phyloP scores from a whole-genome alignment of 352 stramenopile species.

The Phytophthora vignae region DNA sequence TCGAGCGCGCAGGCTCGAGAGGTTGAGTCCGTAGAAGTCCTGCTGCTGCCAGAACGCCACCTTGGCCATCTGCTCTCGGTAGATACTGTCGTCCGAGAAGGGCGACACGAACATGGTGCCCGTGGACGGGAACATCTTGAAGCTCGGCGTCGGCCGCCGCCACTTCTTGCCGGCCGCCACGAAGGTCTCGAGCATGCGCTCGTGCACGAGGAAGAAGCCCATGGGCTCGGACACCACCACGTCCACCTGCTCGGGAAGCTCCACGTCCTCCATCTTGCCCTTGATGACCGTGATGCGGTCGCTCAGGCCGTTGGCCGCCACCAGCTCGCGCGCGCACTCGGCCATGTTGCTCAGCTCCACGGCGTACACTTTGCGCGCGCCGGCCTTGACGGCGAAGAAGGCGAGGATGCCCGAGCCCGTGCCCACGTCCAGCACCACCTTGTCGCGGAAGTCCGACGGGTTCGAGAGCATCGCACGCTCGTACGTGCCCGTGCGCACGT shows the following conservation, averaged over 20 bases:
- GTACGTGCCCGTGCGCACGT: slow-evolving; percentile 99
- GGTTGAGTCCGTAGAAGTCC: slow-evolving; percentile 98
- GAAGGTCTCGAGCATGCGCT: slow-evolving; percentile 99
- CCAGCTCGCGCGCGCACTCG: slow-evolving; percentile 94
- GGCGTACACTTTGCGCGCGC: slow-evolving; percentile 94
- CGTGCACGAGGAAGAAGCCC: slow-evolving; percentile 99
- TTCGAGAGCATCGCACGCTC: slow-evolving; percentile 98
- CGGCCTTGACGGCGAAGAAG: slow-evolving; percentile 98
- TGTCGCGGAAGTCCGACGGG: slow-evolving; percentile 94
- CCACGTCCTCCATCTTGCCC: slow-evolving; percentile 97
- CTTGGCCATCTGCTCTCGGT: slow-evolving; percentile 93
- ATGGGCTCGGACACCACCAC: slow-evolving; percentile 99
- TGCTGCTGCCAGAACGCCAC: slow-evolving; percentile 95
- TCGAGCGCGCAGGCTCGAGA: slow-evolving; percentile 92
- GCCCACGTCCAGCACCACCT: slow-evolving; percentile 99
- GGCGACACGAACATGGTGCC: slow-evolving; percentile 98
- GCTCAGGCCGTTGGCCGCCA: slow-evolving; percentile 95
- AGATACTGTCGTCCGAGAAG: slow-evolving; percentile 96
- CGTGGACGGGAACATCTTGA: slow-evolving; percentile 97
- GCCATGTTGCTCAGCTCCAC: slow-evolving; percentile 99
- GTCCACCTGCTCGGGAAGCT: slow-evolving; percentile 97
- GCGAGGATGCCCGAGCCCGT: slow-evolving; percentile 99
- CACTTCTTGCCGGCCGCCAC: slow-evolving; percentile 96
- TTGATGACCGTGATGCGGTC: slow-evolving; percentile 98
- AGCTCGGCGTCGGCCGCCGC: slow-evolving; percentile 74